Conservation (phyloP, 768 basidiomycete species). For the Podaxis sp. region DNA sequence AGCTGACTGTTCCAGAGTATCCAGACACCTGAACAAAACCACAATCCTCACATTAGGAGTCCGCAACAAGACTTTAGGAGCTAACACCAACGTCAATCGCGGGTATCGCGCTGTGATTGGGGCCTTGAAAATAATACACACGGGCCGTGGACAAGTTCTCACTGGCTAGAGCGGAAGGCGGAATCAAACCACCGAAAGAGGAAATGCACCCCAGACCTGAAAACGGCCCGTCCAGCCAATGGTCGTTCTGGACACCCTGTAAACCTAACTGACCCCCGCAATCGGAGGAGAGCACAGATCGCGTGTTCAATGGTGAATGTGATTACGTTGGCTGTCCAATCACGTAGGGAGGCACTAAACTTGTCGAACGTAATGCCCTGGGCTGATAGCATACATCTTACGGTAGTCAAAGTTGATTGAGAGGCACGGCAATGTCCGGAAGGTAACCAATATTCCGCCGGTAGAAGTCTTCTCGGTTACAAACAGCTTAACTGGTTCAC, state of each 20-base stretch:
- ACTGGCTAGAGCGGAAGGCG: background rate
- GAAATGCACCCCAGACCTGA: background rate
- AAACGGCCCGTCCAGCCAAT: background rate
- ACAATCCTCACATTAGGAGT: background rate
- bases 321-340: background rate
- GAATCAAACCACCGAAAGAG: background rate
- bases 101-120: background rate
- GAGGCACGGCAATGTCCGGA: background rate
- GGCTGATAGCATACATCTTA: background rate
- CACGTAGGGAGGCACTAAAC: background rate
- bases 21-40: background rate
- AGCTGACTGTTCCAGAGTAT: background rate
- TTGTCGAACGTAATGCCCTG: background rate
- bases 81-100: background rate
- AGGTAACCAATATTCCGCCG: background rate
- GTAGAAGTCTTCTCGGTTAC: background rate
- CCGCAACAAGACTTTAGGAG: background rate
- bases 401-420: background rate
- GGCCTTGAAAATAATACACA: background rate
- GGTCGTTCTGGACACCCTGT: background rate
- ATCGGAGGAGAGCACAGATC: conserved; percentile 1
- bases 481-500: background rate
- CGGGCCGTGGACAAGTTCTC: background rate
- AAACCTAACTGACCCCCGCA: background rate
- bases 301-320: background rate